phyloP scores from a whole-genome alignment of 257 asterid species.

The Solanum pimpinellifolium region DNA sequence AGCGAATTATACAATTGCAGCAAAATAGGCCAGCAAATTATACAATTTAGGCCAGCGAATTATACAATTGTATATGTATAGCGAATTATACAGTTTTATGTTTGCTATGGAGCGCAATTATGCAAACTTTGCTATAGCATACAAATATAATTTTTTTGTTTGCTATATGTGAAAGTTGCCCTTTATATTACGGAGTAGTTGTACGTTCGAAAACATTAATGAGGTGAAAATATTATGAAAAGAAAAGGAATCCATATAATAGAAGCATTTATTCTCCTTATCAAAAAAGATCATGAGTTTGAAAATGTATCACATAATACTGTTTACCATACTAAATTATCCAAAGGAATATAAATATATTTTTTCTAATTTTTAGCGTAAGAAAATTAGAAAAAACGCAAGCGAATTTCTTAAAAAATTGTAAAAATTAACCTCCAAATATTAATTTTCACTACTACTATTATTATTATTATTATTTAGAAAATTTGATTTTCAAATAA shows the following conservation, averaged over 20 bases:
- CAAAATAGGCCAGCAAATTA: no score
- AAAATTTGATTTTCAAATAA: no score
- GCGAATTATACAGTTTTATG: no score
- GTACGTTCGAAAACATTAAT: not conserved
- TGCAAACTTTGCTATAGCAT: no score
- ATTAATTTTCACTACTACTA: no score
- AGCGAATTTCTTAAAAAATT: not conserved
- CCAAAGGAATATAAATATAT: not conserved
- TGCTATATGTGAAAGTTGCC: no score
- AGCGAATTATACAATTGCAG: no score
- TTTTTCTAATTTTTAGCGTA: not conserved
- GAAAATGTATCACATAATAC: not conserved
- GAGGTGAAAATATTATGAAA: not conserved
- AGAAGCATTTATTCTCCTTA: not conserved
- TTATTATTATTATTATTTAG: no score
- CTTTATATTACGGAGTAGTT: not conserved
- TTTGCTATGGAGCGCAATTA: no score
- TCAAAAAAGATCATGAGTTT: not conserved
- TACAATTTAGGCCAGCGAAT: no score
- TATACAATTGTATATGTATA: no score
- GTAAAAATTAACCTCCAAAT: not conserved
- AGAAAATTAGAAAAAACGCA: not conserved
- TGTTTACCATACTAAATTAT: not conserved
- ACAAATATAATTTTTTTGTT: no score
- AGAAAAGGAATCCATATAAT: not conserved